A percentile compares a stretch with the other conserved stretches of the same genome.
These are phyloP conservation scores for Colletotrichum orbiculare DNA, from an alignment of 2,329 filamentous ascomycete species.

Conservation along the genomic window DNA sequence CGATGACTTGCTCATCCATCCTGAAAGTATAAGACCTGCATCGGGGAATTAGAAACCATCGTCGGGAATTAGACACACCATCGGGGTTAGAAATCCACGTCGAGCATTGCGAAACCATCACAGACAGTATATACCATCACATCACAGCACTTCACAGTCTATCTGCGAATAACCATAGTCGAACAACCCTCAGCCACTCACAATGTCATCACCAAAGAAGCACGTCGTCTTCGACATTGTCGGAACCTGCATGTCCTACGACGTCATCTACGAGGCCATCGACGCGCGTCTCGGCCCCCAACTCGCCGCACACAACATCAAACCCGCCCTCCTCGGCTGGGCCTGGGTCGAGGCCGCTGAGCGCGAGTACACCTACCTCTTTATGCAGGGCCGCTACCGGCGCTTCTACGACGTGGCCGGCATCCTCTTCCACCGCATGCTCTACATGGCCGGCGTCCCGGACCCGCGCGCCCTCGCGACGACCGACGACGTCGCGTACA, in stretches of 20 bases:
- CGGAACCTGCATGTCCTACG: slow-evolving; percentile 60
- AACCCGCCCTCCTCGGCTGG: slow-evolving; percentile 55
- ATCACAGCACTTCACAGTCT: too few species aligned
- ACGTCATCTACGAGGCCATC: slow-evolving; percentile 54
- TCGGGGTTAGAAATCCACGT: too few species aligned
- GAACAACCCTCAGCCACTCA: background rate
- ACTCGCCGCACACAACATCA: slow-evolving; percentile 52
- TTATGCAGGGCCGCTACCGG: slow-evolving; percentile 54
- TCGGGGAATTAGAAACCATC: too few species aligned
- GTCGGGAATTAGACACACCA: too few species aligned
- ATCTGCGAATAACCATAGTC: background rate
- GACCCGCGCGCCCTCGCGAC: slow-evolving; percentile 54
- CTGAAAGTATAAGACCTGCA: too few species aligned
- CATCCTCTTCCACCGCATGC: slow-evolving; percentile 59
- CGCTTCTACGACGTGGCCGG: slow-evolving; percentile 55
- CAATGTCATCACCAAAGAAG: slow-evolving; percentile 42
- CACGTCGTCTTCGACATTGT: slow-evolving; percentile 64
- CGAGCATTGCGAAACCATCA: too few species aligned
- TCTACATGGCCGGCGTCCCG: slow-evolving; percentile 55
- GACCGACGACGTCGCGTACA: slow-evolving; percentile 53
- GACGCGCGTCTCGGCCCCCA: slow-evolving; percentile 53
- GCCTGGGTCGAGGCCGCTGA: slow-evolving; percentile 59
- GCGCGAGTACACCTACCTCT: slow-evolving; percentile 61
- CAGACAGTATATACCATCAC: too few species aligned
- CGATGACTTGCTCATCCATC: too few species aligned